phyloP scores from a whole-genome alignment of 139 green algal genomes.

The Picochlorum sp. region DNA sequence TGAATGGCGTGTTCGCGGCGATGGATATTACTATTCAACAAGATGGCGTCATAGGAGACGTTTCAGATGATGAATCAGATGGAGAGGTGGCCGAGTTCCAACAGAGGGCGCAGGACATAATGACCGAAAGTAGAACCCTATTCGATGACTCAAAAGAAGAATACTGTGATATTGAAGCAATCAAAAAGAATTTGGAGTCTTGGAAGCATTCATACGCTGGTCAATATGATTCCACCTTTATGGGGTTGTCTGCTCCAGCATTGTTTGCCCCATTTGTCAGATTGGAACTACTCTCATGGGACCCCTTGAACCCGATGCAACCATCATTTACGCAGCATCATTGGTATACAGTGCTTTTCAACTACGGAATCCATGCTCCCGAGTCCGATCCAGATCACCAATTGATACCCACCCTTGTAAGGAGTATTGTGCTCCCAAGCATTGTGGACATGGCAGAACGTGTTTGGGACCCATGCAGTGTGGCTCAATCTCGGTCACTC shows the following conservation, averaged over 20 bases:
- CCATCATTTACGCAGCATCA: conserved; percentile 17
- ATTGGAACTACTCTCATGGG: conserved; percentile 84
- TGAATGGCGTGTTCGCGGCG: conserved; percentile 1
- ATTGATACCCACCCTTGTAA: conserved; percentile 68
- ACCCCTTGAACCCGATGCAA: conserved; percentile 49
- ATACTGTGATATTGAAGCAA: conserved; percentile 47
- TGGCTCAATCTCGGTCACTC: conserved; percentile 36
- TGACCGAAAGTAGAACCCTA: conserved; percentile 35
- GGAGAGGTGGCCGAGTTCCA: conserved; percentile 48
- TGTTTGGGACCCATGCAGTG: conserved; percentile 58
- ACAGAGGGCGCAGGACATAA: not conserved
- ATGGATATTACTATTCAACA: conserved; percentile 4
- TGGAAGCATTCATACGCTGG: conserved; percentile 55
- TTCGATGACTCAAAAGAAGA: conserved; percentile 79
- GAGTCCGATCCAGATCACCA: conserved; percentile 53
- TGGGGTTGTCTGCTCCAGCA: conserved; percentile 50
- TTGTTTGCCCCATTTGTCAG: conserved; percentile 91
- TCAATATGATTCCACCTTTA: conserved; percentile 73
- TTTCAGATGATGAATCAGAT: conserved; percentile 12
- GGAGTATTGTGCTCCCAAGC: conserved; percentile 70
- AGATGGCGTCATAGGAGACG: conserved; percentile 4
- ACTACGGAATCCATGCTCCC: conserved; percentile 24
- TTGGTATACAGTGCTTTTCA: conserved; percentile 18
- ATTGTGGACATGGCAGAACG: conserved; percentile 31
- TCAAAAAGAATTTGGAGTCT: conserved; percentile 53